Conservation (phyloP, 2,329 filamentous ascomycete genomes). For the Lecanicillium sp. region DNA sequence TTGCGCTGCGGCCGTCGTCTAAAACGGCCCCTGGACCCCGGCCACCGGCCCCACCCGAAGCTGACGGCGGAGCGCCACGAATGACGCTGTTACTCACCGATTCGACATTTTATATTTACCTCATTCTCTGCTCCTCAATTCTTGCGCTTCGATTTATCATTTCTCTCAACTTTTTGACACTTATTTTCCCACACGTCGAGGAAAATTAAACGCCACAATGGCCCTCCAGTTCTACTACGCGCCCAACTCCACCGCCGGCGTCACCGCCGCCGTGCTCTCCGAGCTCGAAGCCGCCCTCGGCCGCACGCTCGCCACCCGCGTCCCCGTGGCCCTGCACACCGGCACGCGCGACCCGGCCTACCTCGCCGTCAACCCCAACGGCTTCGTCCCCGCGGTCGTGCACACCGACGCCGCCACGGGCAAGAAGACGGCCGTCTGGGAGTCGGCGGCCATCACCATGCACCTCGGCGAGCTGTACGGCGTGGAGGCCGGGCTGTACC, state of each 20-base stretch:
- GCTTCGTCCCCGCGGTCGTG: slow-evolving; percentile 13
- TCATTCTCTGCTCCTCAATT: too few species aligned
- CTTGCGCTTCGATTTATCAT: too few species aligned
- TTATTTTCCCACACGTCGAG: too few species aligned
- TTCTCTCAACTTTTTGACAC: too few species aligned
- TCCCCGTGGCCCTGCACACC: slow-evolving; percentile 2
- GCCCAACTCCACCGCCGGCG: slow-evolving; percentile 8
- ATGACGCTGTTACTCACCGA: too few species aligned
- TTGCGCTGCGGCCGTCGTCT: too few species aligned
- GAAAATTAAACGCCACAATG: slow-evolving; percentile 3
- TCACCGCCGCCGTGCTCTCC: slow-evolving; percentile 12
- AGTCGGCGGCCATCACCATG: slow-evolving; percentile 15
- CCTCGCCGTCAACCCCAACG: slow-evolving; percentile 15
- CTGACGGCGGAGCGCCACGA: too few species aligned
- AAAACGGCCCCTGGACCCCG: too few species aligned
- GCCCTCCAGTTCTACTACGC: slow-evolving; percentile 12
- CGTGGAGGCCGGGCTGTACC: slow-evolving; percentile 4
- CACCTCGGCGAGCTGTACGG: slow-evolving; percentile 10
- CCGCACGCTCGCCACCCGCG: slow-evolving; percentile 3
- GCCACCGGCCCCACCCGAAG: too few species aligned
- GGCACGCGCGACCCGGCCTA: slow-evolving; percentile 1
- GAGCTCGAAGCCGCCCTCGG: slow-evolving; percentile 13
- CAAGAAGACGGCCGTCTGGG: slow-evolving; percentile 13
- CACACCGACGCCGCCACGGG: not conserved
- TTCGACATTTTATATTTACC: too few species aligned